Base-by-base conservation (phyloP, 345 rosid genomes). In the Dipteronia sinensis region DNA sequence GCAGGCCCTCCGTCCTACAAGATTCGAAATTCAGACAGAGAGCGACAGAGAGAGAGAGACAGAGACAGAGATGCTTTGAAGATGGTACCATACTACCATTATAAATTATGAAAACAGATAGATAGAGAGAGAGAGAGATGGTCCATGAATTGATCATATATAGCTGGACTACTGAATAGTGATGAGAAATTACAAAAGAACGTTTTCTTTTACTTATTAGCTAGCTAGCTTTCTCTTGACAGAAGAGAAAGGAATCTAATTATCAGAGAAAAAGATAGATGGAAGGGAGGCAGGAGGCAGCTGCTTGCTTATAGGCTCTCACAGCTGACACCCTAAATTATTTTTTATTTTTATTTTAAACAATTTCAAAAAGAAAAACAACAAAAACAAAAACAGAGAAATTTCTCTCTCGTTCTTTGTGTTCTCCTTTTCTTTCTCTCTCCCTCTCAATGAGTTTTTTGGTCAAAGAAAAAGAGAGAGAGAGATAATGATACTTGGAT, bases 1-100 rank as follows among this genome's bases (percentile, higher is more conserved):
- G 34, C 74, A 74, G 86, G 86, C 79, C 86, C 75, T 80, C 29
- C 70, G 82, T 71, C 82, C 82, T 67, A 44, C 77, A 83, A 83
- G 83, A 83, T 83, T 83, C 86, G 75, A 72, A 66, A 13, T 59
- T 49, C 76, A 49, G 77, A 77, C 9, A 70, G 73, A 73, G 73
- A 73, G 42, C 47, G 79, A 80, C 27, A 70, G 71, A 69, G 58
- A 22, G 58, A 22, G 20, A 64, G 44, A 66, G 71, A 71, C 66
- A 69, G 58, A 40, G n/a, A 64, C 23, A 66, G 67, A 72, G 76
- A 72, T 72, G 77, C 72, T 72, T 72, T 76, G 58, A n/a, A 34
- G 63, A 68, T 31, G 13, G 66, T 23, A 51, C 66, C n/a, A n/a
- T n/a, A n/a, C n/a, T n/a, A n/a, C n/a, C 40, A 53, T 2, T 38